Evolutionary conservation across 805 yeast genomes (phyloP), one percentile per base, ranked within the genome.

Genomic region (Yueomyces sinensis): DNA sequence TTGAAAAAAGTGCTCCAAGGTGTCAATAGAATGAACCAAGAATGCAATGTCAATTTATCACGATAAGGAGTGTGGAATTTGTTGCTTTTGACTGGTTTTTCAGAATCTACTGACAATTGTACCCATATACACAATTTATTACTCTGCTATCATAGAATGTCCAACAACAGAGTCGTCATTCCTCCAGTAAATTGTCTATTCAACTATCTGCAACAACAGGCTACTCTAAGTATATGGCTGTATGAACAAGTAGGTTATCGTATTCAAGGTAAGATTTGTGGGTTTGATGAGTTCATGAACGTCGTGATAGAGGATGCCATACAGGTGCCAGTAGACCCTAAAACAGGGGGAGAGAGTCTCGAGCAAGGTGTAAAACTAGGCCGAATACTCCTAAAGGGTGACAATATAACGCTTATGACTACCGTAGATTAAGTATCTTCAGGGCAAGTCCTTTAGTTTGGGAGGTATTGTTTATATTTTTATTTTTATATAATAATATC

Each of bases 241-340:
- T 86, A 69, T 44, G 97, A 91, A 49, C 95, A 91, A 56, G 70
- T 76, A 1, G 75, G 74, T 16, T 66, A 68, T 43, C 66, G 93
- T 43, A 71, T 89, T 22, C 82, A 80, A 45, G 98, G 98, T 1
- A 72, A 68, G 40, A 76, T 91, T 22, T 66, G 78, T 40, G 99
- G 99, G 1, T 89, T 93, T 58, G 99, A 91, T 57, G 98, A 93
- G 61, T 89, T 87, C 50, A 93, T 91, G 98, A 91, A 91, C 52
- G 60, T 76, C 14, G 80, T 75, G 4, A 58, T 76, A 17, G 76
- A 71, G 24, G 70, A 72, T 33, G 79, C 80, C 0, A 48, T 54
- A 11, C 95, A 93, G 46, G 63, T 89, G 5, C 68, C 68, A 27
- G 74, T 74, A 1, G 65, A 67, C 33, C 41, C 65, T 1, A 62